Percentiles rank a stretch among this genome's conserved stretches.
Conservation (phyloP, 192 early-diverging fungal species). For the Oehlia diaphana region DNA sequence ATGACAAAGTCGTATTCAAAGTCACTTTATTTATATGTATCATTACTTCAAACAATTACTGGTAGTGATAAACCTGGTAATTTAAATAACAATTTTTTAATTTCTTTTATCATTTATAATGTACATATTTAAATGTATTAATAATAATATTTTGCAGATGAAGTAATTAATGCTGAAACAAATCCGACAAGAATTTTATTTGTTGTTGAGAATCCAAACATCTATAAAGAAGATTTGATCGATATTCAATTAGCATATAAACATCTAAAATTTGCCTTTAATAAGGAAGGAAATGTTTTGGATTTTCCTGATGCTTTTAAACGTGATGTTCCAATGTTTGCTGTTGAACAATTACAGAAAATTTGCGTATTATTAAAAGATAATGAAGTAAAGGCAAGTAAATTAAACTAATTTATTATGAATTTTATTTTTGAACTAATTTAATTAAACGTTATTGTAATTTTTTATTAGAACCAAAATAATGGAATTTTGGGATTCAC, state of each 20-base stretch:
- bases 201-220: conserved; percentile 28
- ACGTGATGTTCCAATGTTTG: neutral
- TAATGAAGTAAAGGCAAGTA: neutral
- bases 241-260: conserved; percentile 24
- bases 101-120: neutral
- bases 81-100: neutral
- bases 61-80: conserved; percentile 3
- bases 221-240: conserved; percentile 21
- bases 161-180: neutral
- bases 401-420: neutral
- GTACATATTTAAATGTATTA: no score
- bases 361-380: neutral
- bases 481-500: conserved; percentile 13
- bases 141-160: neutral
- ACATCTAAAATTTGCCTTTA: neutral
- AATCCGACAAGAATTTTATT: neutral
- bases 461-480: neutral
- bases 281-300: neutral
- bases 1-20: conserved; percentile 3
- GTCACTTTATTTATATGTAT: conserved; percentile 4
- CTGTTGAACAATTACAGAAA: neutral
- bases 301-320: conserved; percentile 3
- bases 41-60: conserved; percentile 2
- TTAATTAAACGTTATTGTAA: neutral
- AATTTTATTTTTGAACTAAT: neutral